These are phyloP conservation scores for Phyllosticta capitalensis DNA, from an alignment of 2,329 filamentous ascomycete genomes.

Conservation along the genomic window DNA sequence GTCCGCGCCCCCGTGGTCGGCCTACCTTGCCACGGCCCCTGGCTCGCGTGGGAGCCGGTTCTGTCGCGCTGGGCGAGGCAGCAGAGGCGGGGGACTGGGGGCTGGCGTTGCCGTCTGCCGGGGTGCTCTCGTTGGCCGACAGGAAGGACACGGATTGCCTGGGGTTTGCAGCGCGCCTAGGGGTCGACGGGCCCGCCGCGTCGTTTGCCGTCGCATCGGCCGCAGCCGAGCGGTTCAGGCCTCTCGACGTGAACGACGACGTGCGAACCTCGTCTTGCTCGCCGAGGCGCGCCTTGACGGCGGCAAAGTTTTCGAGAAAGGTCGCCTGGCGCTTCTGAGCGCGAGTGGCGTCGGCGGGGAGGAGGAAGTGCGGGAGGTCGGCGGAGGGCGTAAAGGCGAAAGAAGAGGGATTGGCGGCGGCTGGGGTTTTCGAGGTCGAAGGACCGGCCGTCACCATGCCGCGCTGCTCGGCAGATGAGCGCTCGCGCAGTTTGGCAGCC, in stretches of 20 bases:
- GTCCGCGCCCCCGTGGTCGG: background rate
- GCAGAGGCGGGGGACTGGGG: background rate
- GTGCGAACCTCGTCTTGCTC: conserved; percentile 5
- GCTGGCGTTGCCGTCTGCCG: background rate
- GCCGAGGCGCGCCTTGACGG: conserved; percentile 7
- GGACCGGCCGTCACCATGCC: conserved; percentile 88
- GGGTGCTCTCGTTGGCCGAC: background rate
- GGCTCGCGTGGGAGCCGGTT: background rate
- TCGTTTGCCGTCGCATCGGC: background rate
- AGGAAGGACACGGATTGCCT: background rate
- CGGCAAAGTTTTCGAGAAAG: conserved; percentile 4
- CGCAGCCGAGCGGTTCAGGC: background rate
- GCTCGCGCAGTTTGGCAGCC: conserved; percentile 47
- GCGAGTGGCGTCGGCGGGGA: conserved; percentile 2
- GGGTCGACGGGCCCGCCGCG: background rate
- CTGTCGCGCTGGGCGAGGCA: background rate
- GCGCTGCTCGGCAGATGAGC: conserved; percentile 29
- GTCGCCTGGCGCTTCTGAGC: conserved; percentile 5
- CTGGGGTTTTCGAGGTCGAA: conserved; percentile 36
- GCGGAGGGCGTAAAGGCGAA: background rate
- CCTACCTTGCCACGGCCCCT: background rate
- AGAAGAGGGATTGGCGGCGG: background rate
- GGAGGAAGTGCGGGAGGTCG: background rate
- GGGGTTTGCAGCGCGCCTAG: background rate
- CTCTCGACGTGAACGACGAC: background rate